These are phyloP conservation scores for Agapanthus africanus DNA, from an alignment of 106 monocot species.

Conservation along the genomic window DNA sequence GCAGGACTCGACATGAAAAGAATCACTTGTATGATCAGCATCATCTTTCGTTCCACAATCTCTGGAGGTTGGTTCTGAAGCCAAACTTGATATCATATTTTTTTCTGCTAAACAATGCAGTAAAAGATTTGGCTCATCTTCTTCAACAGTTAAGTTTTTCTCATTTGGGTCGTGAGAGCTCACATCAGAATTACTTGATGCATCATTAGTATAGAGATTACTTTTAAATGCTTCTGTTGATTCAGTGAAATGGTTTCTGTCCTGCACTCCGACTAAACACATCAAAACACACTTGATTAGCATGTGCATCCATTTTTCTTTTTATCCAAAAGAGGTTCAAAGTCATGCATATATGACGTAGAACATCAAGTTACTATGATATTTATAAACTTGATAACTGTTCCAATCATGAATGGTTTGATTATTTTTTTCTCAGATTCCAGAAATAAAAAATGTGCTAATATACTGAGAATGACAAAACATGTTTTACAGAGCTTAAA, in stretches of 20 bases:
- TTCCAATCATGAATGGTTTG: neutral
- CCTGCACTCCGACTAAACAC: neutral
- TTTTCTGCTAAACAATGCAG: neutral
- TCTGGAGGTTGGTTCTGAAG: neutral
- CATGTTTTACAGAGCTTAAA: neutral
- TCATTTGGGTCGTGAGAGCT: too few species aligned
- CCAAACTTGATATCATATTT: neutral
- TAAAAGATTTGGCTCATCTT: too few species aligned
- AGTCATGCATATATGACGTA: neutral
- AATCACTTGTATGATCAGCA: slow-evolving; percentile 2
- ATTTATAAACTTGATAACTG: neutral
- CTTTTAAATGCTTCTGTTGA: neutral
- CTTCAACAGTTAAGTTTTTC: too few species aligned
- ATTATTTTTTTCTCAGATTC: neutral
- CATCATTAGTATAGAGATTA: neutral
- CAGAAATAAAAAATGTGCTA: neutral
- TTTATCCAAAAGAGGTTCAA: neutral
- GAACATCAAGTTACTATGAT: neutral
- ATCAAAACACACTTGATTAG: neutral
- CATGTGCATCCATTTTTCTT: neutral
- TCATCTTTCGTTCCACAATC: neutral
- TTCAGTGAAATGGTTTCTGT: neutral
- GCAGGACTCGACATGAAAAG: neutral
- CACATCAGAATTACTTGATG: too few species aligned
- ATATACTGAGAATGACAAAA: neutral